phyloP scores from a whole-genome alignment of 768 basidiomycete species.

The Serendipita sp. region DNA sequence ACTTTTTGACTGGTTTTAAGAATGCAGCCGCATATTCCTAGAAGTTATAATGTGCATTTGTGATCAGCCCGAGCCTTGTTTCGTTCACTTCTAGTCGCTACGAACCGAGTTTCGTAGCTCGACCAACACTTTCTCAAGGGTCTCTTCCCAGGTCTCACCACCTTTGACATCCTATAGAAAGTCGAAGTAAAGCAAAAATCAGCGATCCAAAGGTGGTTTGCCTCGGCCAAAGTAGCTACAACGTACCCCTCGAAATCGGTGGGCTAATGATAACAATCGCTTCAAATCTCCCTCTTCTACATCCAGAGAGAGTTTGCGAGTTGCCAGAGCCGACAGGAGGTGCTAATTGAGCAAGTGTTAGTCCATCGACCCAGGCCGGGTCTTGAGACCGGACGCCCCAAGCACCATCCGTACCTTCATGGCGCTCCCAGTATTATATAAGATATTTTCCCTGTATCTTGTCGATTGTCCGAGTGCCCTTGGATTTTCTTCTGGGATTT shows the following conservation, averaged over 20 bases:
- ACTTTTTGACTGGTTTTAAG: slow-evolving; percentile 77
- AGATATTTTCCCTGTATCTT: no score
- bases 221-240: slow-evolving; percentile 10
- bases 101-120: slow-evolving; percentile 55
- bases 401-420: background rate
- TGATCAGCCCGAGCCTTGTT: slow-evolving; percentile 13
- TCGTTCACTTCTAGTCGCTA: background rate
- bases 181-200: slow-evolving; percentile 19
- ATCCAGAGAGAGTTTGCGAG: background rate
- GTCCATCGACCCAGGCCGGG: background rate
- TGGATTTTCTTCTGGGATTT: no score
- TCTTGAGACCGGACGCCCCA: background rate
- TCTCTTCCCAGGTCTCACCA: slow-evolving; percentile 84
- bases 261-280: slow-evolving; percentile 67
- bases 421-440: background rate
- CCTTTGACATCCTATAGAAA: slow-evolving; percentile 48
- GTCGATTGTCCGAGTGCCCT: no score
- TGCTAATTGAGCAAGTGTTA: background rate
- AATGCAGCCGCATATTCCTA: slow-evolving; percentile 85
- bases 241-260: slow-evolving; percentile 66
- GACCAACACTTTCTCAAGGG: slow-evolving; percentile 69
- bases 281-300: slow-evolving; percentile 50
- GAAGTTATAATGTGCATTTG: slow-evolving; percentile 42
- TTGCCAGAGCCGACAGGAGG: background rate
- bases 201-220: slow-evolving; percentile 15